These are phyloP conservation scores for Yamadazyma atmosphaerica DNA, from an alignment of 1,139 yeast species.

Conservation along the genomic window DNA sequence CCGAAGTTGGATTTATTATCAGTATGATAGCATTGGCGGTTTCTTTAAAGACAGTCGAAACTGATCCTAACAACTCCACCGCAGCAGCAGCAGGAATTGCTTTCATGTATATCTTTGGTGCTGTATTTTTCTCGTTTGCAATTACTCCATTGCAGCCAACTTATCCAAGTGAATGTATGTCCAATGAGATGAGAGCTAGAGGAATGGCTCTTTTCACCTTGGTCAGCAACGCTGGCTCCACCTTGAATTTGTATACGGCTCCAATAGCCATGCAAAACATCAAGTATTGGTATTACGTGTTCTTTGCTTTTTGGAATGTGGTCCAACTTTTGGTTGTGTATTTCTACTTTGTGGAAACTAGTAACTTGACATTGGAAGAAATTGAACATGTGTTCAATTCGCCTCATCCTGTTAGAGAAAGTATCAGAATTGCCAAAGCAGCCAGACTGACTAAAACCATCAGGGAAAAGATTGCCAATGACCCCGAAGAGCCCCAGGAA, in stretches of 20 bases:
- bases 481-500: background rate
- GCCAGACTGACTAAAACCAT: background rate
- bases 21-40: constrained; percentile 14
- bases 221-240: constrained; percentile 13
- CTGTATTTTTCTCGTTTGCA: constrained; percentile 17
- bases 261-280: constrained; percentile 18
- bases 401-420: constrained; percentile 4
- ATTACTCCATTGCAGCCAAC: constrained; percentile 19
- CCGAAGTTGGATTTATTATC: constrained; percentile 14
- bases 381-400: constrained; percentile 19
- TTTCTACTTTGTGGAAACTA: constrained; percentile 27
- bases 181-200: constrained; percentile 15
- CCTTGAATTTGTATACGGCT: constrained; percentile 16
- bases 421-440: constrained; percentile 5
- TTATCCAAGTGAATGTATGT: constrained; percentile 17
- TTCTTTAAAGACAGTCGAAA: constrained; percentile 10
- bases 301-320: constrained; percentile 17
- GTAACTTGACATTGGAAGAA: constrained; percentile 24
- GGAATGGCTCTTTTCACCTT: constrained; percentile 12
- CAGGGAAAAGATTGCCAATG: background rate
- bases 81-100: constrained; percentile 14
- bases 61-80: constrained; percentile 1
- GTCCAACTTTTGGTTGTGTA: constrained; percentile 17
- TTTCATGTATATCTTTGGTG: constrained; percentile 16
- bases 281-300: constrained; percentile 17